These are phyloP conservation scores for Ulvella scutata DNA, from an alignment of 139 green algal species.

Conservation along the genomic window DNA sequence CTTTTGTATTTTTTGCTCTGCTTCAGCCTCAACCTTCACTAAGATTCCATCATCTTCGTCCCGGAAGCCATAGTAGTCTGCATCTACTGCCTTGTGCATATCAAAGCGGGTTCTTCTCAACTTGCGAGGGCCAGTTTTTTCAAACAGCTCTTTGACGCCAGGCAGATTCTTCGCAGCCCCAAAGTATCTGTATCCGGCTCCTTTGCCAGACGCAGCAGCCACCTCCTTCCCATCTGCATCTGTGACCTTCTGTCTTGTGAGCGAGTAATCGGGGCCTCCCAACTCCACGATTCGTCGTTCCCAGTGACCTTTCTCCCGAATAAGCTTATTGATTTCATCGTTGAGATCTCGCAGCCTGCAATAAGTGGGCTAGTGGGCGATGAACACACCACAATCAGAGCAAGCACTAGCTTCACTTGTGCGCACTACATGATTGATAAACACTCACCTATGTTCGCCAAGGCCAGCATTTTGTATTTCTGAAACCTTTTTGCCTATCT, in stretches of 20 bases:
- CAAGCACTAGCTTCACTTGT: background rate
- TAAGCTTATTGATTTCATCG: slow-evolving; percentile 99
- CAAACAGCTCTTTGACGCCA: slow-evolving; percentile 95
- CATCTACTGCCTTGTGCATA: slow-evolving; percentile 79
- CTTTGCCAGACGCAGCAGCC: slow-evolving; percentile 6
- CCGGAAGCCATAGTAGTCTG: slow-evolving; percentile 94
- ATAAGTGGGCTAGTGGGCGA: no score
- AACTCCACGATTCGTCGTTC: slow-evolving; percentile 90
- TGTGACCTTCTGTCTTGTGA: slow-evolving; percentile 49
- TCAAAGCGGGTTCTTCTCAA: slow-evolving; percentile 53
- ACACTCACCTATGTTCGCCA: slow-evolving; percentile 70
- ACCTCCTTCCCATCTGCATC: slow-evolving; percentile 29
- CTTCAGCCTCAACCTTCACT: slow-evolving; percentile 50
- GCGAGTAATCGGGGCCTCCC: slow-evolving; percentile 85
- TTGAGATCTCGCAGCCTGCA: slow-evolving; percentile 91
- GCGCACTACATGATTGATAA: background rate
- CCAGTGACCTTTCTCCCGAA: slow-evolving; percentile 95
- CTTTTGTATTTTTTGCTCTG: slow-evolving; percentile 42
- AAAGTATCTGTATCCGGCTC: slow-evolving; percentile 83
- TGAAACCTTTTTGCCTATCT: slow-evolving; percentile 94
- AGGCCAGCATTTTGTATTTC: slow-evolving; percentile 99
- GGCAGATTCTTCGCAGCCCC: slow-evolving; percentile 95
- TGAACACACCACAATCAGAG: no score
- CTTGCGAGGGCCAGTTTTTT: slow-evolving; percentile 60
- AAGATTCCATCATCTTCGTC: slow-evolving; percentile 91